Conservation (phyloP, 768 basidiomycete genomes). For the Pisolithus tinctorius region DNA sequence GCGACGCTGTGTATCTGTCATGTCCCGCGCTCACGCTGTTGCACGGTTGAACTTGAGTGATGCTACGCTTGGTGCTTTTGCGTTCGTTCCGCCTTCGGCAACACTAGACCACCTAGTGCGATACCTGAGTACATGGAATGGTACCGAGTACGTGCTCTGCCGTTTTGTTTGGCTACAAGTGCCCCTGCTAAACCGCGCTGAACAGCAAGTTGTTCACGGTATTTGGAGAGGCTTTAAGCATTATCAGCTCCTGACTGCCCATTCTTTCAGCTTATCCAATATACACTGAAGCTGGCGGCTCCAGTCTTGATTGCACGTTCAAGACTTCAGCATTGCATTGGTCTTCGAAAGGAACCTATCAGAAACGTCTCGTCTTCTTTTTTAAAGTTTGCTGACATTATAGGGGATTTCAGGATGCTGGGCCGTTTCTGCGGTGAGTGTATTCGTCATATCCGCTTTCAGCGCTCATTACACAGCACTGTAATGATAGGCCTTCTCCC, state of each 20-base stretch:
- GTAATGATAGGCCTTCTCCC: constrained; percentile 56
- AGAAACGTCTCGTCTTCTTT: constrained; percentile 51
- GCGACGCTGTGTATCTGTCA: constrained; percentile 15
- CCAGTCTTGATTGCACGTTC: constrained; percentile 65
- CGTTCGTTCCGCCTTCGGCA: constrained; percentile 50
- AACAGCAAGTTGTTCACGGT: constrained; percentile 74
- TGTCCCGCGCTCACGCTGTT: constrained; percentile 42
- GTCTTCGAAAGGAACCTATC: constrained; percentile 44
- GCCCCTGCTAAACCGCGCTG: constrained; percentile 8
- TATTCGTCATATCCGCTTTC: background rate
- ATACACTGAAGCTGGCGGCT: constrained; percentile 60
- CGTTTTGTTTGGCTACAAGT: constrained; percentile 3
- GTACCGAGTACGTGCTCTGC: constrained; percentile 64
- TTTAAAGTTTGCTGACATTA: constrained; percentile 44
- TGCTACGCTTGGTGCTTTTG: constrained; percentile 56
- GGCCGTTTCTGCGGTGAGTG: constrained; percentile 78
- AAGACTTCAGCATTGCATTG: constrained; percentile 58
- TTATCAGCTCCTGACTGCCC: constrained; percentile 1
- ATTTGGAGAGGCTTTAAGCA: background rate
- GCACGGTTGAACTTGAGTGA: constrained; percentile 60
- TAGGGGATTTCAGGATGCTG: constrained; percentile 65
- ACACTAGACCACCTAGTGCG: constrained; percentile 67
- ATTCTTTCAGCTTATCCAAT: constrained; percentile 57
- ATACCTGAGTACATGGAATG: constrained; percentile 78
- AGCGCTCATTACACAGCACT: background rate